phyloP scores from a whole-genome alignment of 2,329 filamentous ascomycete genomes.

The Pseudogymnoascus destructans region DNA sequence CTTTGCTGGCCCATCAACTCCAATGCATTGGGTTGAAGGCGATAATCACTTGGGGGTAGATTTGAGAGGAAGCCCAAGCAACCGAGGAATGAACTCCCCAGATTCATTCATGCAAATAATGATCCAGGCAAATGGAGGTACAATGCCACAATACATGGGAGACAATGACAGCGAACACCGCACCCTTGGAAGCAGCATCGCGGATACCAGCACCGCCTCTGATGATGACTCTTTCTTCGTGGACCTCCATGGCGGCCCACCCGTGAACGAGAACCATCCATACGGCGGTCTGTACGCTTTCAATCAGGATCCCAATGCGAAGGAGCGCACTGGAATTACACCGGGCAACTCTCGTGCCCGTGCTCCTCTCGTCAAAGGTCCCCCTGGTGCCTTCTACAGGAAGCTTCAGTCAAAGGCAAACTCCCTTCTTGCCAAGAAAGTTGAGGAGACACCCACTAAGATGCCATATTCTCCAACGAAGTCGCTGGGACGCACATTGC shows the following conservation, averaged over 20 bases:
- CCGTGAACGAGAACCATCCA: not conserved
- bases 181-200: not conserved
- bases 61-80: not conserved
- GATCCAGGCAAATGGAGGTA: not conserved
- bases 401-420: slow-evolving; percentile 15
- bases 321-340: not conserved
- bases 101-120: slow-evolving; percentile 6
- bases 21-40: not conserved
- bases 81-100: not conserved
- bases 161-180: not conserved
- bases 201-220: not conserved
- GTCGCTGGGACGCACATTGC: not conserved
- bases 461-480: not conserved
- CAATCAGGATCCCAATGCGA: not conserved
- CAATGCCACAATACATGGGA: slow-evolving; percentile 5
- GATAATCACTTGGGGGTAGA: not conserved
- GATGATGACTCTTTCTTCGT: not conserved
- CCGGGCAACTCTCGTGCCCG: not conserved
- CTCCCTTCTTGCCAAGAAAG: not conserved
- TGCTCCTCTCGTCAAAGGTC: slow-evolving; percentile 15
- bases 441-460: not conserved
- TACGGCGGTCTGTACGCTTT: not conserved
- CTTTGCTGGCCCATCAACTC: not conserved
- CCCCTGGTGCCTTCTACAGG: slow-evolving; percentile 21
- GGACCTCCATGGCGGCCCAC: not conserved